These are phyloP conservation scores for Camellia lanceoleosa DNA, from an alignment of 148 eudicot genomes.

Conservation along the genomic window DNA sequence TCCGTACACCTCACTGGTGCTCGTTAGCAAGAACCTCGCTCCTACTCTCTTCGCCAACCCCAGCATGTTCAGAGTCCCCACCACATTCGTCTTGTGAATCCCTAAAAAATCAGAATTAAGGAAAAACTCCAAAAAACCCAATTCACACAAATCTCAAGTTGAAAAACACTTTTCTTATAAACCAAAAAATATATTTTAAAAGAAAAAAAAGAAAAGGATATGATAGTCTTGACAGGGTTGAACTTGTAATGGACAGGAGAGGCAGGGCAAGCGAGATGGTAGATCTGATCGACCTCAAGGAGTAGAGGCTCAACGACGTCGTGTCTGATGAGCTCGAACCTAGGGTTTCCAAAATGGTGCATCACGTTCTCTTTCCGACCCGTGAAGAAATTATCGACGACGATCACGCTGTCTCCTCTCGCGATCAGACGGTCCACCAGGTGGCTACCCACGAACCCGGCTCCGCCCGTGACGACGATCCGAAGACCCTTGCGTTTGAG, in stretches of 20 bases:
- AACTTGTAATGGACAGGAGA: slow-evolving; percentile 96
- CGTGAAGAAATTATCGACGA: slow-evolving; percentile 89
- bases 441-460: slow-evolving; percentile 94
- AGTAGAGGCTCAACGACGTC: slow-evolving; percentile 93
- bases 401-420: slow-evolving; percentile 91
- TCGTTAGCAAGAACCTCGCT: slow-evolving; percentile 85
- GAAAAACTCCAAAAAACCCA: neutral
- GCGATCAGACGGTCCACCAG: slow-evolving; percentile 75
- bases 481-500: slow-evolving; percentile 66
- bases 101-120: slow-evolving; percentile 14
- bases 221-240: slow-evolving; percentile 96
- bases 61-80: slow-evolving; percentile 93
- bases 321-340: slow-evolving; percentile 88
- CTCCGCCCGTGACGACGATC: slow-evolving; percentile 96
- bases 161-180: too few species aligned
- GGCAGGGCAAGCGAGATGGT: slow-evolving; percentile 97
- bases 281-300: slow-evolving; percentile 94
- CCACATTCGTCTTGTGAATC: slow-evolving; percentile 93
- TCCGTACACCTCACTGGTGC: slow-evolving; percentile 99
- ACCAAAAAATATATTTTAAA: neutral
- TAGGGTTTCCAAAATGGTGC: slow-evolving; percentile 90
- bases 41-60: slow-evolving; percentile 96
- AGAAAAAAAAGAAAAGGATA: slow-evolving; percentile 54
- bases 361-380: slow-evolving; percentile 87
- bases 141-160: neutral